Evolutionary conservation across 352 stramenopile genomes (phyloP), one percentile per base, ranked within the genome.

Genomic region (Globisporangium acanthophoron): DNA sequence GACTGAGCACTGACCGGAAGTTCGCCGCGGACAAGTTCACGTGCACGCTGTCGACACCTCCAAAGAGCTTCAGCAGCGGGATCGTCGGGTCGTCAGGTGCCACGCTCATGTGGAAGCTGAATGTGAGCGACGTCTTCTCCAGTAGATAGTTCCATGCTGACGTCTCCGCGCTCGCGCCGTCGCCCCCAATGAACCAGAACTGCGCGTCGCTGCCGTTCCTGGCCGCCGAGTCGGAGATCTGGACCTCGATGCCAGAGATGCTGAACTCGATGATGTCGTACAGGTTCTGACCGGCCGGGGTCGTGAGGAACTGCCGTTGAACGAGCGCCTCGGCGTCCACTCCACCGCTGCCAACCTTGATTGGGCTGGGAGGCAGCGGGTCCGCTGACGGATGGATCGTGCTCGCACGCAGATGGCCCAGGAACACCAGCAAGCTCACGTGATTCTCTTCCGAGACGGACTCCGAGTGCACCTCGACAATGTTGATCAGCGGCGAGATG

Each of bases 191-290:
- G 27, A 53, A 59, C 52, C 52, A 64, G 15, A 59, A 59, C 29
- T 50, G 58, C 8, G 8, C 47, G 37, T 64, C 58, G 7, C 63
- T 48, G 24, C 48, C 29, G 37, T 1, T 18, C 37, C 37, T 13
- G 37, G 16, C 37, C 16, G 4, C 41, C 7, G 37, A 33, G 20
- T 78, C 73, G 21, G 83, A 69, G 46, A 90, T 66, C 52, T 87
- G 79, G 12, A 91, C 81, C 69, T 94, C 78, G 53, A 92, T 86
- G 3, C 83, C 83, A 0, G 76, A 81, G n/a, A 94, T 73, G 13
- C 70, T 77, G 43, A 94, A 83, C 43, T 93, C 78, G 13, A 93
- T 74, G 0, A 86, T 66, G 48, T 94, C 85, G 54, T 93, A 92
- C n/a, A 94, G 59, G 62, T 67, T 71, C 24, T 78, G 63, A 0